Conservation (phyloP, 257 asterid species). For the Scutellaria minor region DNA sequence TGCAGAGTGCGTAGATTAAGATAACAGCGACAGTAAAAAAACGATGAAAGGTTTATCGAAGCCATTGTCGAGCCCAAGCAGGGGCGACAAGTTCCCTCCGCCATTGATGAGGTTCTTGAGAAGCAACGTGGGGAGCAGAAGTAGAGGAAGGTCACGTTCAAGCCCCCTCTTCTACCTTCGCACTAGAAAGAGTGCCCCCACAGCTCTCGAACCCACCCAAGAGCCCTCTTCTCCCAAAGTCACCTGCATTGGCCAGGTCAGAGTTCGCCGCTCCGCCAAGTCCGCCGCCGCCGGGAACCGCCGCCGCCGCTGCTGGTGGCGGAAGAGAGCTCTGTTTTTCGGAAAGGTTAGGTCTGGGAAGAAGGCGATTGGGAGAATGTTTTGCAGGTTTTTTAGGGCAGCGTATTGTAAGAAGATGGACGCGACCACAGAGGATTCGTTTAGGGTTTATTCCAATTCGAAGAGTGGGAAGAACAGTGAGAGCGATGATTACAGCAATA, state of each 20-base stretch:
- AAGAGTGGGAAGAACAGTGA: slow-evolving; percentile 30
- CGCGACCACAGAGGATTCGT: slow-evolving; percentile 41
- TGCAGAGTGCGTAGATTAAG: not conserved
- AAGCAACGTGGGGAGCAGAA: slow-evolving; percentile 70
- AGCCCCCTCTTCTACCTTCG: slow-evolving; percentile 75
- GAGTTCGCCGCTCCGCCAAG: slow-evolving; percentile 60
- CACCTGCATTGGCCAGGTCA: slow-evolving; percentile 91
- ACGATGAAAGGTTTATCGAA: slow-evolving; percentile 61
- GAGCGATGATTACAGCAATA: slow-evolving; percentile 17
- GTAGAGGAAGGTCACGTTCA: slow-evolving; percentile 70
- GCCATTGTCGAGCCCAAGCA: slow-evolving; percentile 74
- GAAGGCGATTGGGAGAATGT: slow-evolving; percentile 27
- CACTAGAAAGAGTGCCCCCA: slow-evolving; percentile 37
- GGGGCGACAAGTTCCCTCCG: slow-evolving; percentile 82
- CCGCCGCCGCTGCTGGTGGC: slow-evolving; percentile 52
- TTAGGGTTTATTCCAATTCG: slow-evolving; percentile 37
- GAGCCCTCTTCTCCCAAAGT: slow-evolving; percentile 91
- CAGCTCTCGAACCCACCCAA: slow-evolving; percentile 43
- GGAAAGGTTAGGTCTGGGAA: slow-evolving; percentile 29
- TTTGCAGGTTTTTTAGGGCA: slow-evolving; percentile 50
- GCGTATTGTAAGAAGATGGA: slow-evolving; percentile 58
- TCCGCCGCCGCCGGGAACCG: slow-evolving; percentile 24
- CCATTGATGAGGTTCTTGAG: slow-evolving; percentile 78
- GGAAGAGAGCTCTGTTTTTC: slow-evolving; percentile 32
- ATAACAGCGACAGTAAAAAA: not conserved